Evolutionary conservation across 371 early-diverging fungal species (phyloP).

Genomic region (Lichtheimia hyalospora): DNA sequence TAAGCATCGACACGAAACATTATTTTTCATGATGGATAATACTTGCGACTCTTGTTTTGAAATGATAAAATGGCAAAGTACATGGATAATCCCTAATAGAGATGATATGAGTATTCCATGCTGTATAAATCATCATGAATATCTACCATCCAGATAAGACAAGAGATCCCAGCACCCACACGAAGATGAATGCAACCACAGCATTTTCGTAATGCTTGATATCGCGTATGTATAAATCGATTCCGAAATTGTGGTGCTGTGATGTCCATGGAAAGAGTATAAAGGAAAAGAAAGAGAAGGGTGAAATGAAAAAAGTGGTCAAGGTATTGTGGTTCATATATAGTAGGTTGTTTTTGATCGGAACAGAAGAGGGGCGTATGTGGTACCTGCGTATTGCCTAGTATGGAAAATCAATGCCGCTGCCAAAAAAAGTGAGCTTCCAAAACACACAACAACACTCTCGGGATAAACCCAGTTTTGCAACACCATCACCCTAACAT

Average conservation of each 20-base stretch:
- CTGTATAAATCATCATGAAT: not conserved
- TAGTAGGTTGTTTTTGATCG: slow-evolving; percentile 1
- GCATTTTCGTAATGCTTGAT: slow-evolving; percentile 35
- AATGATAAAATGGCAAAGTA: slow-evolving; percentile 50
- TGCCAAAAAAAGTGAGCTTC: no score
- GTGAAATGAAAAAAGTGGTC: not conserved
- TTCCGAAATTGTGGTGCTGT: slow-evolving; percentile 12
- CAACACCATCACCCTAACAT: no score
- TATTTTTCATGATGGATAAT: not conserved
- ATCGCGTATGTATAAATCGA: slow-evolving; percentile 18
- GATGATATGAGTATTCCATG: not conserved
- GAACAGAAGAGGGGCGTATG: not conserved
- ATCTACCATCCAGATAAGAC: slow-evolving; percentile 47
- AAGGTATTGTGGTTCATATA: not conserved
- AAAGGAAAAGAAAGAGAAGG: no score
- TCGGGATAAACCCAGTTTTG: no score
- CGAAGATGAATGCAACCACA: slow-evolving; percentile 53
- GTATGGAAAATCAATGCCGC: not conserved
- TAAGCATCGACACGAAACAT: not conserved
- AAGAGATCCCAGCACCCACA: slow-evolving; percentile 33
- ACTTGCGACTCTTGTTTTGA: slow-evolving; percentile 46
- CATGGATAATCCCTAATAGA: slow-evolving; percentile 34
- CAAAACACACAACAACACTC: no score
- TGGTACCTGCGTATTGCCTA: not conserved
- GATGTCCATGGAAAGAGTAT: not conserved